Conservation (phyloP, 768 basidiomycete genomes). For the Lactarius sp. region DNA sequence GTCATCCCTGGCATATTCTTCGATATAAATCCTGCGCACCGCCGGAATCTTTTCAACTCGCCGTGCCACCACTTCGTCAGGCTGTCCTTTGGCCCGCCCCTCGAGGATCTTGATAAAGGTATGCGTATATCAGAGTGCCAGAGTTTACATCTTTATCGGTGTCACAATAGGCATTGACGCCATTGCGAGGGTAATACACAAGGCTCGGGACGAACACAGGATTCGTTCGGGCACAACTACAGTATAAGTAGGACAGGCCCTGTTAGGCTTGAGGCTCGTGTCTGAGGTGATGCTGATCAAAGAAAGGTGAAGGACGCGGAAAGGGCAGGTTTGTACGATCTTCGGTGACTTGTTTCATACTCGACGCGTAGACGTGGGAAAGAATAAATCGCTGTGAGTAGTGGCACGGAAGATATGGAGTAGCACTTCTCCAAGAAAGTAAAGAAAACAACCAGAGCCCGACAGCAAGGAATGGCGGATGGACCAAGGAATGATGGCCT, state of each 20-base stretch:
- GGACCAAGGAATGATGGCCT: neutral
- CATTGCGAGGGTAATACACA: slow-evolving; percentile 71
- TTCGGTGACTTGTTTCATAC: neutral
- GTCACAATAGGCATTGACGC: slow-evolving; percentile 67
- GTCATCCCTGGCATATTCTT: slow-evolving; percentile 92
- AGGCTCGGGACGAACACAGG: slow-evolving; percentile 57
- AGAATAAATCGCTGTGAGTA: neutral
- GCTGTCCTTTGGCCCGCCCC: slow-evolving; percentile 78
- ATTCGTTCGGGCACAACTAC: slow-evolving; percentile 65
- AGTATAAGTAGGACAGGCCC: slow-evolving; percentile 47
- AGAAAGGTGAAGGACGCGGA: neutral
- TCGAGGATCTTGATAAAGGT: slow-evolving; percentile 78
- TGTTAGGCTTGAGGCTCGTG: neutral
- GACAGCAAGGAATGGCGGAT: neutral
- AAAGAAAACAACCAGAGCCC: neutral
- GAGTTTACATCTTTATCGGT: neutral
- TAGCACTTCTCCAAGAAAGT: neutral
- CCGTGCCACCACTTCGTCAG: slow-evolving; percentile 90
- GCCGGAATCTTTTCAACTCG: slow-evolving; percentile 84
- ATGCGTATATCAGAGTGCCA: slow-evolving; percentile 11
- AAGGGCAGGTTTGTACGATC: neutral
- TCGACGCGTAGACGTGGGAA: neutral
- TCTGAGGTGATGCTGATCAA: neutral
- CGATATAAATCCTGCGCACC: slow-evolving; percentile 74
- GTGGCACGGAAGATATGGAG: neutral